Evolutionary conservation across 768 basidiomycete genomes (phyloP).

Genomic region (Suillus placidus): DNA sequence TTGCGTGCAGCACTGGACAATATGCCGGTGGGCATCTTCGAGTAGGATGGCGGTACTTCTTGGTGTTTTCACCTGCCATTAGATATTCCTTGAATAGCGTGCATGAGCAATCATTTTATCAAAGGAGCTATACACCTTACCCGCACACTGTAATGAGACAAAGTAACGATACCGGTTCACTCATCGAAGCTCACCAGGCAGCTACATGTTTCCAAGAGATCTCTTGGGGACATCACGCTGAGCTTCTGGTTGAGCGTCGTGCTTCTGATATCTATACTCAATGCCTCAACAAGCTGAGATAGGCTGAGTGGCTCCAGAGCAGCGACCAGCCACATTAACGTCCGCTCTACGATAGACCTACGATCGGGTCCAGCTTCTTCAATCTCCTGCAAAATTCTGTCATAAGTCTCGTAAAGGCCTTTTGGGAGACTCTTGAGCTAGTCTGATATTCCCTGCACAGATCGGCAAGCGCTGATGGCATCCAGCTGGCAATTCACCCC

Average conservation of each 20-base stretch:
- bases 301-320: constrained; percentile 19
- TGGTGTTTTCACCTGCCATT: not conserved
- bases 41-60: not conserved
- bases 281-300: constrained; percentile 16
- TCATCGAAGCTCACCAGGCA: constrained; percentile 21
- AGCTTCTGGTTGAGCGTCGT: constrained; percentile 10
- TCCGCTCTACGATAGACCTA: constrained; percentile 5
- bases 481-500: constrained; percentile 27
- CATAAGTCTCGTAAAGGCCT: constrained; percentile 25
- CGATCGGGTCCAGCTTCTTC: constrained; percentile 1
- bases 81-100: not conserved
- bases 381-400: constrained; percentile 21
- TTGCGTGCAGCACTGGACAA: not conserved
- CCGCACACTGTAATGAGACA: constrained; percentile 30
- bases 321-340: constrained; percentile 21
- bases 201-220: constrained; percentile 19
- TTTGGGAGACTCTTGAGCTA: constrained; percentile 19
- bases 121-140: constrained; percentile 3
- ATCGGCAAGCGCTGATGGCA: constrained; percentile 15
- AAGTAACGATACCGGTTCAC: constrained; percentile 11
- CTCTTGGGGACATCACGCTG: constrained; percentile 11
- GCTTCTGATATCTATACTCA: constrained; percentile 15
- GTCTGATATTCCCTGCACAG: constrained; percentile 13
- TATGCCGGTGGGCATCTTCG: not conserved
- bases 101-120: not conserved